Evolutionary conservation across 176 grass and related monocot species (phyloP).

Genomic region (Carex scoparia): DNA sequence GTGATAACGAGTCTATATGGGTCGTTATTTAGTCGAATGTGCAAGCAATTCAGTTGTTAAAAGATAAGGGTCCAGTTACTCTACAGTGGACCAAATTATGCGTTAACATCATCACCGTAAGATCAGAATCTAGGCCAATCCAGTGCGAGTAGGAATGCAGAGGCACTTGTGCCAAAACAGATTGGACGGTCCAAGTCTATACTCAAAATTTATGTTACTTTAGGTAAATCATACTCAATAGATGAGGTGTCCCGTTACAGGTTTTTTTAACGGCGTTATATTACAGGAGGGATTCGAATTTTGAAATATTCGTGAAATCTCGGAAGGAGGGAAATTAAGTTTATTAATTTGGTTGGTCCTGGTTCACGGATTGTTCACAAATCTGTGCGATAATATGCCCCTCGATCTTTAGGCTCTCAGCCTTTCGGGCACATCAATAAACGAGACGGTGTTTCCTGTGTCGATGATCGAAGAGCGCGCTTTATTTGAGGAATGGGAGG

Average conservation of each 20-base stretch:
- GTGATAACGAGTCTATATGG: background rate
- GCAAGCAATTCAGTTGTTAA: background rate
- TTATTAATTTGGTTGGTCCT: background rate
- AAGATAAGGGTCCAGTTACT: background rate
- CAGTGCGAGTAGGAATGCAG: too few species aligned
- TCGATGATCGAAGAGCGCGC: background rate
- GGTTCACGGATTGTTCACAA: background rate
- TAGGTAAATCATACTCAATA: too few species aligned
- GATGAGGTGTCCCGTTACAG: background rate
- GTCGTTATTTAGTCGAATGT: background rate
- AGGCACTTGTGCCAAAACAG: too few species aligned
- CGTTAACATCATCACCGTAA: too few species aligned
- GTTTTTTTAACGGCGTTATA: background rate
- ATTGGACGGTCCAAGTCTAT: too few species aligned
- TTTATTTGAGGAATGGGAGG: background rate
- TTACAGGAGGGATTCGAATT: conserved; percentile 32
- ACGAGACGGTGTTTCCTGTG: background rate
- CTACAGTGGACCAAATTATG: too few species aligned
- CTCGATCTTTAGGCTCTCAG: too few species aligned
- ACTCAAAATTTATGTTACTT: too few species aligned
- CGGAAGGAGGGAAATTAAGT: conserved; percentile 14
- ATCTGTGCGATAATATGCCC: background rate
- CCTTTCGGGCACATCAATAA: too few species aligned
- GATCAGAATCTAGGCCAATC: too few species aligned
- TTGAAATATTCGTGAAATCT: conserved; percentile 28